A percentile compares a stretch with the other conserved stretches of the same genome.
Evolutionary conservation across 371 early-diverging fungal species (phyloP).

Genomic region (Lichtheimia ornata): DNA sequence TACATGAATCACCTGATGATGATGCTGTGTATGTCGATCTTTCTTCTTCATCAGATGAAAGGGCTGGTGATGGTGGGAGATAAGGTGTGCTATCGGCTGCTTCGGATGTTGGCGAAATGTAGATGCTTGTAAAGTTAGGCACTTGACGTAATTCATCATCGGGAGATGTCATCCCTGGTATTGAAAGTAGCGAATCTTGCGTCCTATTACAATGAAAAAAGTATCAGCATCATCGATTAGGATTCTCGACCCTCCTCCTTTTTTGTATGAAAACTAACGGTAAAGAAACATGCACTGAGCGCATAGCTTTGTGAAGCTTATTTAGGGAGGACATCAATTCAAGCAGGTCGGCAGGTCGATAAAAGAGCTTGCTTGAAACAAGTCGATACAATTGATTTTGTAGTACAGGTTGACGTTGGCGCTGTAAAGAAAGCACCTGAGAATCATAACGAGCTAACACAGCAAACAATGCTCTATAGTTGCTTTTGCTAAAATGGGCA

Average conservation of each 20-base stretch:
- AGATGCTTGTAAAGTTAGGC: constrained; percentile 10
- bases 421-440: not conserved
- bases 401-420: constrained; percentile 1
- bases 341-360: constrained; percentile 1
- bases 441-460: not conserved
- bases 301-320: constrained; percentile 1
- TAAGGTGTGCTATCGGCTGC: too few species aligned
- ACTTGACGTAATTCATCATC: constrained; percentile 12
- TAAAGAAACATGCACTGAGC: not conserved
- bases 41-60: constrained; percentile 5
- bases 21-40: not conserved
- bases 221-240: not conserved
- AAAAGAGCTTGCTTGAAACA: constrained; percentile 4
- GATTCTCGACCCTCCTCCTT: not conserved
- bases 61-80: constrained; percentile 10
- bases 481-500: not conserved
- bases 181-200: not conserved
- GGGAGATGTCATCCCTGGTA: too few species aligned
- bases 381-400: constrained; percentile 9
- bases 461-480: constrained; percentile 5
- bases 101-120: not conserved
- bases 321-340: not conserved
- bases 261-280: too few species aligned
- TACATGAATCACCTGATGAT: too few species aligned
- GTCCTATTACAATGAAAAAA: not conserved